These are phyloP conservation scores for Epicoccum nigrum DNA, from an alignment of 2,329 filamentous ascomycete species.

Conservation along the genomic window DNA sequence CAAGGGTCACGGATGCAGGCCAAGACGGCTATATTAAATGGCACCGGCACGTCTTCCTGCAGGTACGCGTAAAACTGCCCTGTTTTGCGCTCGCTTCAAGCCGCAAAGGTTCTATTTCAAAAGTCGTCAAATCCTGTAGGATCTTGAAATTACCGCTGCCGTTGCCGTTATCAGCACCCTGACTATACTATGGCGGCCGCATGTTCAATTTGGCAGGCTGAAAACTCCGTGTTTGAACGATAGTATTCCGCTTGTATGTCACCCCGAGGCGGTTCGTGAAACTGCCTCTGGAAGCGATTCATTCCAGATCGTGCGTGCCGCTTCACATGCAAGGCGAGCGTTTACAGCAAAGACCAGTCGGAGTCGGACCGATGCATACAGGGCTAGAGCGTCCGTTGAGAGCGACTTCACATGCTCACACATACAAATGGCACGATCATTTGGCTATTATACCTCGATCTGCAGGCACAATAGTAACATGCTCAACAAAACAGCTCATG, in stretches of 20 bases:
- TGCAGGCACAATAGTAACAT: conserved; percentile 14
- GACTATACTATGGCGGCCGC: background rate
- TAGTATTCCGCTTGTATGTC: background rate
- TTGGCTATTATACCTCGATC: background rate
- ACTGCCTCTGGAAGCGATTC: conserved; percentile 2
- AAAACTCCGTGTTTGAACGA: background rate
- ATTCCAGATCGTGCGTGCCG: conserved; percentile 2
- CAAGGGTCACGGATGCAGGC: conserved; percentile 20
- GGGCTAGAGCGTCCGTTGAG: conserved; percentile 1
- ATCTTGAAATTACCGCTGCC: conserved; percentile 11
- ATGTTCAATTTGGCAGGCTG: background rate
- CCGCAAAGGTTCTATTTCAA: conserved; percentile 9
- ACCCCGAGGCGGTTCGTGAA: conserved; percentile 3
- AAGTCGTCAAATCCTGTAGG: conserved; percentile 13
- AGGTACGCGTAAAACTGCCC: conserved; percentile 33
- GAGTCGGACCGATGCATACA: conserved; percentile 14
- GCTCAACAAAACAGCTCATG: background rate
- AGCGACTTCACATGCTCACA: conserved; percentile 16
- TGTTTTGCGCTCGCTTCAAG: conserved; percentile 4
- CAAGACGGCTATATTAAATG: conserved; percentile 23
- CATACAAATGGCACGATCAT: background rate
- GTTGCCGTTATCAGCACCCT: conserved; percentile 8
- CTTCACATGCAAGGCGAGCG: conserved; percentile 7
- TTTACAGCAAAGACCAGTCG: conserved; percentile 5
- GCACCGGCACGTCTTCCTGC: conserved; percentile 28